These are phyloP conservation scores for Phyllosticta citrichinensis DNA, from an alignment of 2,329 filamentous ascomycete species.

Conservation along the genomic window DNA sequence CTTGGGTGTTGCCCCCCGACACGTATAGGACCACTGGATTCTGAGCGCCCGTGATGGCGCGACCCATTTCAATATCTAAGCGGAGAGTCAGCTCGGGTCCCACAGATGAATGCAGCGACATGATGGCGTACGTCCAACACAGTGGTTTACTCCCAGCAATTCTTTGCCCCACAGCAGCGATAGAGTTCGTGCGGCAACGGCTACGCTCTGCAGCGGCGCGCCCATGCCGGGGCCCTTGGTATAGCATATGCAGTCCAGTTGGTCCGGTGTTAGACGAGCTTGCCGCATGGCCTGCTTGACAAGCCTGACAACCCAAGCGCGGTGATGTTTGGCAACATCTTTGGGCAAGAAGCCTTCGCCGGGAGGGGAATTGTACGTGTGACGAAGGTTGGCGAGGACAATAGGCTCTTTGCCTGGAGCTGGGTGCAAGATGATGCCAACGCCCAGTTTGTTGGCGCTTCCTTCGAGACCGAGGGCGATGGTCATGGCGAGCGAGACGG, in stretches of 20 bases:
- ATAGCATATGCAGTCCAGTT: constrained; percentile 90
- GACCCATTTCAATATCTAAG: constrained; percentile 87
- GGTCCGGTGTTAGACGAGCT: constrained; percentile 42
- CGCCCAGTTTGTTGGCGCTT: constrained; percentile 94
- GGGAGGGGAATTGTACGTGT: constrained; percentile 86
- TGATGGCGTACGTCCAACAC: constrained; percentile 60
- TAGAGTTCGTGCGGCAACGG: constrained; percentile 73
- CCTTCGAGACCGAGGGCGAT: constrained; percentile 74
- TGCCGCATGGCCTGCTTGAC: constrained; percentile 68
- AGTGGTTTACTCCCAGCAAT: constrained; percentile 95
- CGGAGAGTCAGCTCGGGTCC: neutral
- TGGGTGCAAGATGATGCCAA: constrained; percentile 80
- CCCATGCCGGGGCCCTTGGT: constrained; percentile 96
- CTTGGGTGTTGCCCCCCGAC: constrained; percentile 91
- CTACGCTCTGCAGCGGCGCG: constrained; percentile 77
- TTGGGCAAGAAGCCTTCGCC: constrained; percentile 94
- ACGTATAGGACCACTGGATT: constrained; percentile 97
- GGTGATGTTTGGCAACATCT: constrained; percentile 89
- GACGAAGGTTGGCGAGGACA: constrained; percentile 83
- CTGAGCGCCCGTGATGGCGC: constrained; percentile 76
- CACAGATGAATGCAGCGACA: neutral
- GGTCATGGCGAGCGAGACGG: constrained; percentile 28
- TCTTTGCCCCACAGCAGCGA: constrained; percentile 75
- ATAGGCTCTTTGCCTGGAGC: constrained; percentile 34
- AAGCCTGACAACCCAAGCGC: constrained; percentile 71